Evolutionary conservation across 345 rosid species (phyloP), one percentile per base, ranked within the genome.

Genomic region (Barbarea vulgaris): DNA sequence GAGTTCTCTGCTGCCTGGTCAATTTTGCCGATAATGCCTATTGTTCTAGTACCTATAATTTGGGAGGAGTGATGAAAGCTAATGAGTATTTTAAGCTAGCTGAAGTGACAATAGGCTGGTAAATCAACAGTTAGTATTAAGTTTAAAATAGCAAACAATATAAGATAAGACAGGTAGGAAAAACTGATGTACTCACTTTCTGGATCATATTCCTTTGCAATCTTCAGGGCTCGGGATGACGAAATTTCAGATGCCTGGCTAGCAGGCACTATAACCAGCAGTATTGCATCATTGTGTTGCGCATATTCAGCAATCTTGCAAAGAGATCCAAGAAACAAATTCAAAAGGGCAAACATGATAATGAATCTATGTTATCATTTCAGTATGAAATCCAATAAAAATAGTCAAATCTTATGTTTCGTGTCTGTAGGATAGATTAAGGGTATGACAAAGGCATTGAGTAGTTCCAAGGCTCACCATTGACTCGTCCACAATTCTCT

Each of bases 1-100:
- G 92, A 57, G 41, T 93, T 93, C 60, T 89, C 81, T 72, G 92
- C 94, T 62, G 97, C 94, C 84, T 89, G 98, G 83, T 96, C 99
- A 83, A 96, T 87, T 82, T 93, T 95, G 69, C 94, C 87, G 17
- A 95, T 88, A 64, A 93, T 80, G 60, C 99, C 98, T 72, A 96
- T 54, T 46, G 98, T 96, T 89, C 99, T 87, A 63, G 99, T 96
- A 70, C 98, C 99, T 94, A 84, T 9, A 78, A 54, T 55, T 67
- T 60, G 67, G 53, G 15, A 56, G 56, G 58, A 73, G 52, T 42
- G 48, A 47, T 19, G 11, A 47, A 9, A 53, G 68, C 10, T 57
- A 72, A 55, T 17, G 54, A 55, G n/a, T 55, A 33, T 42, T 64
- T 64, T 4, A 33, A 55, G 66, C 51, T 56, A 30, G 50, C 11